Base-by-base conservation (phyloP, 331 rosid genomes). In the Malus hybrid region DNA sequence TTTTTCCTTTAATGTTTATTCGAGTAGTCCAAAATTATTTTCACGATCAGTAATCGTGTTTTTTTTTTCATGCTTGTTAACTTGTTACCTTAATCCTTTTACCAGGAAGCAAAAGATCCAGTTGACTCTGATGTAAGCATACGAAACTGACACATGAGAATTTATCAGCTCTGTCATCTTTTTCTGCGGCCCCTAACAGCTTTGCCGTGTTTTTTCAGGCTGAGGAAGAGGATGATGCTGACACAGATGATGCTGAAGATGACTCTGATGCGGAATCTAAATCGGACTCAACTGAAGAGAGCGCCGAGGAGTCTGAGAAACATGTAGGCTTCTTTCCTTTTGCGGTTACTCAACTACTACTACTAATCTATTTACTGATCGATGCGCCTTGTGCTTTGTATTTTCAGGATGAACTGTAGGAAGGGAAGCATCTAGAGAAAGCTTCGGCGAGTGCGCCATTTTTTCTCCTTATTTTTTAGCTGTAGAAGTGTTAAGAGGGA, bases 361-460 rank as follows among this genome's bases (percentile, higher is more conserved):
- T 22, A 27, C 24, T 39, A 2, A 22, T 22, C 31, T 19, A 6
- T 69, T 67, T 20, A 14, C 65, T 79, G 73, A 84, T 62, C 44
- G 5, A 1, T 4, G 16, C 81, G 73, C 14, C 55, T 55, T 60
- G 13, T 39, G 60, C 34, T 5, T 15, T 62, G 34, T 79, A 52
- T 73, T 70, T 85, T 80, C 93, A 93, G 98, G 99, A 95, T 85
- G 99, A 95, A 55, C 90, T 95, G 74, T 85, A 85, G 87, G 76
- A 64, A 65, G 83, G 46, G 76, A 62, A 69, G 69, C 74, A 20
- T 50, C 74, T 5, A 22, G 82, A 80, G 77, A 75, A 34, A 73
- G 76, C 62, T 72, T 73, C 71, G 60, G 66, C 70, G 20, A 52
- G 29, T 33, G 71, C 79, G 20, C 73, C 81, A 24, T n/a, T 32